phyloP scores from a whole-genome alignment of 306 rosid genomes.

The Datisca glomerata region DNA sequence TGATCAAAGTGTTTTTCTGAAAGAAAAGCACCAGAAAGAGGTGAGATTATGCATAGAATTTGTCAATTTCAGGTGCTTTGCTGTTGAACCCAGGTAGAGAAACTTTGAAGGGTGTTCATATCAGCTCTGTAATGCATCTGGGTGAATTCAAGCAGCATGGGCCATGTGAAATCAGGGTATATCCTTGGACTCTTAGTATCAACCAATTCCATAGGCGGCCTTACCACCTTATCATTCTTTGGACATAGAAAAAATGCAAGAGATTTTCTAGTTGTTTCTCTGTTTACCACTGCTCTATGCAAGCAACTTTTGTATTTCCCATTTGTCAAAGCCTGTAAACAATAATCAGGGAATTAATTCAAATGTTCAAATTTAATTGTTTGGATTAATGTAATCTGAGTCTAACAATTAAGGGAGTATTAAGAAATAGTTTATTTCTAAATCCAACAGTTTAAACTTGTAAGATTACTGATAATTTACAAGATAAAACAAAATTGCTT shows the following conservation, averaged over 20 bases:
- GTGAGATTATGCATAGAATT: not conserved
- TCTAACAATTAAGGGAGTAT: too few species aligned
- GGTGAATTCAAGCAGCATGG: slow-evolving; percentile 70
- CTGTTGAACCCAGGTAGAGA: slow-evolving; percentile 46
- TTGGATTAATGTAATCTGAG: too few species aligned
- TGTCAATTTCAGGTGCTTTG: not conserved
- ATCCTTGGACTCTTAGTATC: slow-evolving; percentile 35
- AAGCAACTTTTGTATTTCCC: slow-evolving; percentile 91
- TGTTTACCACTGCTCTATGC: slow-evolving; percentile 98
- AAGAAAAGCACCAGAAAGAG: too few species aligned
- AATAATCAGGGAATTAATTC: too few species aligned
- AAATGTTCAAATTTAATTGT: too few species aligned
- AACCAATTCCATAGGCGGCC: slow-evolving; percentile 68
- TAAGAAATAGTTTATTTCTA: too few species aligned
- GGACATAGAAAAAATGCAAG: slow-evolving; percentile 94
- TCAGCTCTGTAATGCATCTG: slow-evolving; percentile 89
- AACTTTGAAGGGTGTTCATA: slow-evolving; percentile 65
- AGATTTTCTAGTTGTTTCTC: slow-evolving; percentile 58
- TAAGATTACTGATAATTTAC: too few species aligned
- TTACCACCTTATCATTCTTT: slow-evolving; percentile 60
- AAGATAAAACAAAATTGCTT: too few species aligned
- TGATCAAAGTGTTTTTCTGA: too few species aligned
- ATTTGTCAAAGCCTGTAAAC: slow-evolving; percentile 73
- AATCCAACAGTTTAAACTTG: too few species aligned
- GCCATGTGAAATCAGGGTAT: slow-evolving; percentile 98